Evolutionary conservation across 2,329 filamentous ascomycete species (phyloP), one percentile per base, ranked within the genome.

Genomic region (Ambrosiella xylebori): DNA sequence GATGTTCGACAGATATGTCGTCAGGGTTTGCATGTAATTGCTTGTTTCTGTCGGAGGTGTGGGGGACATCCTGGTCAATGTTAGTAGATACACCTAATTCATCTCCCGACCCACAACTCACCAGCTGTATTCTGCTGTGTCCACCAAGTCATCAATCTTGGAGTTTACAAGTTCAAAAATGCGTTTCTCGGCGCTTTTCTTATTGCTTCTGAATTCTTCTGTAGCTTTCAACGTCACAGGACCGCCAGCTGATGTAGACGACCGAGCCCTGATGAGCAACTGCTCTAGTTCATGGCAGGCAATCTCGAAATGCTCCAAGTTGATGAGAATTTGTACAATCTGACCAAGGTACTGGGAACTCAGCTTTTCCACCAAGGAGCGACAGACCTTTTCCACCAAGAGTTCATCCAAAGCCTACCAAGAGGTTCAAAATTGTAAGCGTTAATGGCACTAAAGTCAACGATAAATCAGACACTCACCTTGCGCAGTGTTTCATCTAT

Each of bases 151-250:
- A 66, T 97, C 91, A 65, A 98, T 97, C 73, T 98, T 98, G 59
- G 87, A 94, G 71, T 98, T 97, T 62, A 98, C 93, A 0, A 98
- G 79, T 71, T 98, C 94, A 66, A 98, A 98, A 59, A 98, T 97
- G 39, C 94, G 85, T 71, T 96, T 95, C 67, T 96, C 91, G 0
- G 93, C 93, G 1, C 86, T 89, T 72, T 97, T 96, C 71, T 96
- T 96, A 67, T 95, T 90, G 65, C 79, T 83, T 45, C 82, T 79
- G 69, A 98, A 98, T 61, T 88, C 80, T 63, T 88, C 85, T 0
- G 93, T 97, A 0, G 94, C 93, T 35, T 78, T 79, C 4, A 97
- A 76, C 3, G 82, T 81, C 58, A 96, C 80, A 0, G 88, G 85
- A 0, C 87, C 88, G 2, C 88, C 86, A 1, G 86, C 85, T 0